phyloP scores from a whole-genome alignment of 495 filamentous ascomycete genomes.

The Hyaloscypha hepaticicola region DNA sequence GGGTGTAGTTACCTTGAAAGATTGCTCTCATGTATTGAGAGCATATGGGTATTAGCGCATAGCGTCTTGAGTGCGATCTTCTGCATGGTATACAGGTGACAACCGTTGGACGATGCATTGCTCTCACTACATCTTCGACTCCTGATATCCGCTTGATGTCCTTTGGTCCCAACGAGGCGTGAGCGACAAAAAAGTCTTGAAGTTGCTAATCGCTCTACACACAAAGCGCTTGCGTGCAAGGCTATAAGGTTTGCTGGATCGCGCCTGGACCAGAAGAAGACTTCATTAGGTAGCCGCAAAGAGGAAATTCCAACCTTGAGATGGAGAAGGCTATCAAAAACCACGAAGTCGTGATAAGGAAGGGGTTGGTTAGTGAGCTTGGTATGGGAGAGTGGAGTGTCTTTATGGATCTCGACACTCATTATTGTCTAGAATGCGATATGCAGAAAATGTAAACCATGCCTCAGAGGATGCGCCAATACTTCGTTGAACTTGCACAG shows the following conservation, averaged over 20 bases:
- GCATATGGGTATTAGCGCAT: background rate
- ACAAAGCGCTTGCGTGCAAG: background rate
- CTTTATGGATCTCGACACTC: background rate
- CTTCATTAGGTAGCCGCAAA: background rate
- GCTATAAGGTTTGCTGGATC: background rate
- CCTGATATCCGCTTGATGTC: background rate
- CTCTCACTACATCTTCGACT: background rate
- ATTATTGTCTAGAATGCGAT: too few relatives aligned
- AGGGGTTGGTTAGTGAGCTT: too few relatives aligned
- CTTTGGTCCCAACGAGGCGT: background rate
- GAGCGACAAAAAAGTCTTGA: background rate
- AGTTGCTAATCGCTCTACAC: too few relatives aligned
- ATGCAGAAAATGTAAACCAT: too few relatives aligned
- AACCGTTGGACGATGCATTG: background rate
- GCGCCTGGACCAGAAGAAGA: background rate
- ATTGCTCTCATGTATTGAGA: background rate
- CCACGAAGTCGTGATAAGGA: background rate
- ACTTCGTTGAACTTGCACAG: background rate
- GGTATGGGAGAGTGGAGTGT: background rate
- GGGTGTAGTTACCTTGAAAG: background rate
- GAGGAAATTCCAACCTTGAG: background rate
- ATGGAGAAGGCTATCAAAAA: background rate
- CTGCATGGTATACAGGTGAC: background rate
- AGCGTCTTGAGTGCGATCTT: background rate
- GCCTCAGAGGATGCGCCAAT: too few relatives aligned